Base-by-base conservation (phyloP, 2,329 filamentous ascomycete species). In the Triangularia verruculosa region DNA sequence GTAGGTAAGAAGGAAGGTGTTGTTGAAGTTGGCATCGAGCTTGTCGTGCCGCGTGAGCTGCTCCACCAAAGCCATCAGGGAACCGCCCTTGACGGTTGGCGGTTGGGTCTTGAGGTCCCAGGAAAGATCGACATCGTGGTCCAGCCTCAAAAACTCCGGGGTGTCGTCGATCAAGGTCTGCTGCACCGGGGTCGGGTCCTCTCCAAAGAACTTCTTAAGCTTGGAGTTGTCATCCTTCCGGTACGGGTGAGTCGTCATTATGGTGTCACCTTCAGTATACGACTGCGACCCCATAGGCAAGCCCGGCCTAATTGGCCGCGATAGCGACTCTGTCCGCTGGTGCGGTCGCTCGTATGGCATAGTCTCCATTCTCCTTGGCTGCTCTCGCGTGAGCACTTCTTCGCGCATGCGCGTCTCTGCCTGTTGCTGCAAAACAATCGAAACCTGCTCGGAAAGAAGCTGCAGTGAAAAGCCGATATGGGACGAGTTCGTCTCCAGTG, bases 1-100 rank as follows among this genome's bases (percentile, higher is more conserved):
- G 75, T 99, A 99, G 1, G 95, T 99, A 39, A 99, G 85, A 15
- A 99, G 86, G 82, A 99, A 99, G 0, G 95, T 99, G 72, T 94
- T 96, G 80, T 98, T 98, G 79, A 98, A 98, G 67, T 86, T 94
- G 2, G 93, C 92, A 73, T 98, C 95, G 13, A 97, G 85, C 73
- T 96, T 95, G 78, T 99, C 95, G 73, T 99, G 95, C 57, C 95
- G 87, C 15, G 95, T 99, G 53, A 99, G 83, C 73, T 98, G 94
- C 76, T 98, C 95, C 5, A 97, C 95, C 63, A 99, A 81, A 4
- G 91, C 95, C 28, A 92, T 83, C 20, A 99, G 79, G 0, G 94
- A 96, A 55, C 95, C 95, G 69, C 94, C 95, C 75, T 93, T 95
- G 63, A 99, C 84, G 28, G 89, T 84, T 24, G 90, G 88, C 2